A percentile compares a stretch with the other conserved stretches of the same genome.
These are phyloP conservation scores for Solanum appendiculatum DNA, from an alignment of 257 asterid genomes.

Conservation along the genomic window DNA sequence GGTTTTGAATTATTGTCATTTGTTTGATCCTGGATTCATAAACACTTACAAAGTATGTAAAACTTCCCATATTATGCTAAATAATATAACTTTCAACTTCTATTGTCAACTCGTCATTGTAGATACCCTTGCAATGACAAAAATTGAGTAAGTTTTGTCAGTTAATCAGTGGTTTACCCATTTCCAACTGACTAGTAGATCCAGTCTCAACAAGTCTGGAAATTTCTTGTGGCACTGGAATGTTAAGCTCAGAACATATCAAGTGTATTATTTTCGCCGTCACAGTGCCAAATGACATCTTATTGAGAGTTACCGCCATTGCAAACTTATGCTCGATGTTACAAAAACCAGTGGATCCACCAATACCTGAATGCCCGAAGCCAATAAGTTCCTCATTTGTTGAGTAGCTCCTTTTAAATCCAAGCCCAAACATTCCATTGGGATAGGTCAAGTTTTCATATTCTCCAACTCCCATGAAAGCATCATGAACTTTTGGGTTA, in stretches of 20 bases:
- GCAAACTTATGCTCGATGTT: slow-evolving; percentile 63
- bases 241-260: slow-evolving; percentile 74
- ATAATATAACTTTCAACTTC: background rate
- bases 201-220: slow-evolving; percentile 43
- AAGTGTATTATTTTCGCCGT: slow-evolving; percentile 69
- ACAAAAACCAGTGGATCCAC: slow-evolving; percentile 87
- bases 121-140: background rate
- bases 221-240: slow-evolving; percentile 70
- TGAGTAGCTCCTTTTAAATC: slow-evolving; percentile 65
- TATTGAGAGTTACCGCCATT: slow-evolving; percentile 71
- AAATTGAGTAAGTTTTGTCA: slow-evolving; percentile 9
- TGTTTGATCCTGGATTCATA: background rate
- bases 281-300: slow-evolving; percentile 73
- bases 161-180: slow-evolving; percentile 55
- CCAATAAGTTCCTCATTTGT: slow-evolving; percentile 58
- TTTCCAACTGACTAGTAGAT: slow-evolving; percentile 20
- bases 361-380: slow-evolving; percentile 91
- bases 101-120: background rate
- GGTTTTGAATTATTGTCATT: background rate
- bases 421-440: slow-evolving; percentile 74
- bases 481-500: slow-evolving; percentile 57
- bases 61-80: background rate
- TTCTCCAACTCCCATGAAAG: slow-evolving; percentile 67
- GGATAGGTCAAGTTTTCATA: slow-evolving; percentile 50
- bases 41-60: background rate